Evolutionary conservation across 2,329 filamentous ascomycete genomes (phyloP).

Genomic region (Arthrobotrys sinensis): DNA sequence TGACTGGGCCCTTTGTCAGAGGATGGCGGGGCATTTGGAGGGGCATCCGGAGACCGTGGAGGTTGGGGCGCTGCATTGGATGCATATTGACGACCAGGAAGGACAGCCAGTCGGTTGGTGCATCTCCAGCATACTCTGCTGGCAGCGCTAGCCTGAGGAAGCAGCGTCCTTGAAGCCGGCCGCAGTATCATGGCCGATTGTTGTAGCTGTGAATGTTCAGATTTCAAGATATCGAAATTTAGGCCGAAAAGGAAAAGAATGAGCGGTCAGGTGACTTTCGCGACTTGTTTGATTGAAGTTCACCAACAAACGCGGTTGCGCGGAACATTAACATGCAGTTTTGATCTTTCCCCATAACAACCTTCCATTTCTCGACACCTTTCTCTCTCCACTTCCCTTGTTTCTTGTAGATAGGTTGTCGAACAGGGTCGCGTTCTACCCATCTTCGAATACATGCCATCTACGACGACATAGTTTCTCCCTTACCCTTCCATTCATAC

Average conservation of each 20-base stretch:
- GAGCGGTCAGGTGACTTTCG: constrained; percentile 52
- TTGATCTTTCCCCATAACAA: constrained; percentile 36
- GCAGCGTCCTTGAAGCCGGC: constrained; percentile 28
- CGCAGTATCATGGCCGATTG: constrained; percentile 48
- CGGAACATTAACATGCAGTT: constrained; percentile 3
- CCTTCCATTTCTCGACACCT: background rate
- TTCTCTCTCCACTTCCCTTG: background rate
- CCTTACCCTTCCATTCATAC: background rate
- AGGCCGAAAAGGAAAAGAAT: constrained; percentile 27
- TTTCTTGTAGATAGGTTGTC: background rate
- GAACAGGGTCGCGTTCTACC: constrained; percentile 19
- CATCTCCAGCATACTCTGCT: constrained; percentile 41
- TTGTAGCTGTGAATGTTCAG: background rate
- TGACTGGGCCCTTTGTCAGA: constrained; percentile 7
- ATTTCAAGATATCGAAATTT: constrained; percentile 21
- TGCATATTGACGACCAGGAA: constrained; percentile 33
- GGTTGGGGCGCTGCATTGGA: constrained; percentile 35
- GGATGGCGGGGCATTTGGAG: constrained; percentile 35
- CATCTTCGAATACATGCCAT: constrained; percentile 19
- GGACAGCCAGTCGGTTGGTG: background rate
- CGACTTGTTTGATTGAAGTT: constrained; percentile 28
- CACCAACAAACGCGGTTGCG: constrained; percentile 40
- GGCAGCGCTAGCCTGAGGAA: constrained; percentile 1
- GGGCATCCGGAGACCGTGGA: constrained; percentile 9
- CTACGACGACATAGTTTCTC: constrained; percentile 18